phyloP scores from a whole-genome alignment of 768 basidiomycete species.

The Pleurotus tuber-regium region DNA sequence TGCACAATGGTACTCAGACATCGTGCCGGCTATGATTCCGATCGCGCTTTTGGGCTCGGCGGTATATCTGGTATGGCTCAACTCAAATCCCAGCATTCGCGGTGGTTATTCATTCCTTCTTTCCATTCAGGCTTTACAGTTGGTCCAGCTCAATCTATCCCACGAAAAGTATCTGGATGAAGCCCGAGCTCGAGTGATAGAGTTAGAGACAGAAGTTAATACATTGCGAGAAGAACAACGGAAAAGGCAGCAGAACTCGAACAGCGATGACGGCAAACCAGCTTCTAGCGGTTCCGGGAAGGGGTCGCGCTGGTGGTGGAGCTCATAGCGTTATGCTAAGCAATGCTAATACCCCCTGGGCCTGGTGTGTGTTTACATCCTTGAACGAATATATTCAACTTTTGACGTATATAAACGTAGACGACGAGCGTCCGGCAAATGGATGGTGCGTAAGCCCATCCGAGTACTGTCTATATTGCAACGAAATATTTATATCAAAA shows the following conservation, averaged over 20 bases:
- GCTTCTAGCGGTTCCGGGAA: not conserved
- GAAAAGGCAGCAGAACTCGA: slow-evolving; percentile 12
- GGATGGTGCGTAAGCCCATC: no score
- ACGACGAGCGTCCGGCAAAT: no score
- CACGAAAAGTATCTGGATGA: slow-evolving; percentile 73
- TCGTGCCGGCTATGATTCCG: slow-evolving; percentile 76
- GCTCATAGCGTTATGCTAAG: not conserved
- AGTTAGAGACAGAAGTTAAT: slow-evolving; percentile 61
- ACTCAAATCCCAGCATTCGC: not conserved
- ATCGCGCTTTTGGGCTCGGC: slow-evolving; percentile 76
- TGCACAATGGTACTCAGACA: slow-evolving; percentile 64
- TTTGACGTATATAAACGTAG: no score
- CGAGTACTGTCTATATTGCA: no score
- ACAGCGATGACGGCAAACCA: not conserved
- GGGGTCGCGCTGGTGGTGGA: slow-evolving; percentile 9
- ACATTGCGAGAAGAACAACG: slow-evolving; percentile 31
- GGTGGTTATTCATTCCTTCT: not conserved
- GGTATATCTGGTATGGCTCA: slow-evolving; percentile 63
- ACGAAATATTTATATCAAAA: not conserved
- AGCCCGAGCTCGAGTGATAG: slow-evolving; percentile 46
- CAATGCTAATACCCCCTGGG: not conserved
- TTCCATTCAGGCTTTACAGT: slow-evolving; percentile 55
- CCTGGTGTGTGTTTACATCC: not conserved
- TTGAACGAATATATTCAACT: no score
- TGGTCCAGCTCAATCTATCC: slow-evolving; percentile 57